phyloP scores from a whole-genome alignment of 2,329 filamentous ascomycete species.

The Sclerotinia trifoliorum region DNA sequence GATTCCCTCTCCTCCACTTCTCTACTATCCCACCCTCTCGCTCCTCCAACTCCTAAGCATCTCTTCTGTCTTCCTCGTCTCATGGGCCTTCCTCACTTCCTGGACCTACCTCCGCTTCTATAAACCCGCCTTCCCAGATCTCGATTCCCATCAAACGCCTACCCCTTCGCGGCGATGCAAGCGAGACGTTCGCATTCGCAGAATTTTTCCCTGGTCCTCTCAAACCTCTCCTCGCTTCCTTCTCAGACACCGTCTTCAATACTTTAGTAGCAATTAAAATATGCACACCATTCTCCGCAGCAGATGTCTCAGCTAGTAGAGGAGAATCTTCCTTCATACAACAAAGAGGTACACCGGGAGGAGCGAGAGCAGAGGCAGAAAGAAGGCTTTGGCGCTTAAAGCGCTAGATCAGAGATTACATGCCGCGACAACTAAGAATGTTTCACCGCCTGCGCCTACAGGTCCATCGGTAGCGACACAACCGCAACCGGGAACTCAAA shows the following conservation, averaged over 20 bases:
- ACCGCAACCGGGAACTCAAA: slow-evolving; percentile 55
- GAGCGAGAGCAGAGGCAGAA: slow-evolving; percentile 87
- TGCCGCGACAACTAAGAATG: slow-evolving; percentile 62
- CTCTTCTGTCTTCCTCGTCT: slow-evolving; percentile 74
- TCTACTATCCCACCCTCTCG: slow-evolving; percentile 66
- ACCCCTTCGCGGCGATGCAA: slow-evolving; percentile 83
- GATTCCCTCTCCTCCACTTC: slow-evolving; percentile 71
- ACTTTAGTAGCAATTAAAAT: slow-evolving; percentile 72
- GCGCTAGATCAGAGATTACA: slow-evolving; percentile 89
- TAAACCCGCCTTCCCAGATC: slow-evolving; percentile 70
- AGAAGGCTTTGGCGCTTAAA: slow-evolving; percentile 85
- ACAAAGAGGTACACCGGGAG: slow-evolving; percentile 54
- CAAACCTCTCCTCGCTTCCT: slow-evolving; percentile 71
- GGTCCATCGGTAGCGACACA: slow-evolving; percentile 58
- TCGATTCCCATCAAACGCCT: slow-evolving; percentile 59
- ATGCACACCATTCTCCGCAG: slow-evolving; percentile 80
- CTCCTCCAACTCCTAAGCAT: slow-evolving; percentile 60
- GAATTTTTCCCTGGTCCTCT: slow-evolving; percentile 89
- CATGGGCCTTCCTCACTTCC: slow-evolving; percentile 79
- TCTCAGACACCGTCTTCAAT: slow-evolving; percentile 74
- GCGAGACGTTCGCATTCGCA: slow-evolving; percentile 92
- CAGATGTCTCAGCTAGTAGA: slow-evolving; percentile 73
- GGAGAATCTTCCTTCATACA: slow-evolving; percentile 49
- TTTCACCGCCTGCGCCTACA: slow-evolving; percentile 44
- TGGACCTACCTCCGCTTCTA: slow-evolving; percentile 98